A percentile compares a stretch with the other conserved stretches of the same genome.
These are phyloP conservation scores for Casuarina equisetifolia DNA, from an alignment of 306 rosid species.

Conservation along the genomic window DNA sequence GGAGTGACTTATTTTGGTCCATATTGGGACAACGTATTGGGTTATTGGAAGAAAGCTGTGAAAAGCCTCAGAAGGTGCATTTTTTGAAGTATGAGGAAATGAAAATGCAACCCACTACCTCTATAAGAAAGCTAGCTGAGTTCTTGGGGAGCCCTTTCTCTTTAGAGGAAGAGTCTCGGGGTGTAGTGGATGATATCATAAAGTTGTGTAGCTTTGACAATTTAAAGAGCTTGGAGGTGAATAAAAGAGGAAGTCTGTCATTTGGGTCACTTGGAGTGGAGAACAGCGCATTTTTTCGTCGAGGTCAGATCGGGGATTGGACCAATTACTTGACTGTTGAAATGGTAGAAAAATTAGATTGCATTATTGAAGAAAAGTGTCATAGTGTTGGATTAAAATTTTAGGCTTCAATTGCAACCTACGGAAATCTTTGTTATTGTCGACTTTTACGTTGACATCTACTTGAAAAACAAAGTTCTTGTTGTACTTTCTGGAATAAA, in stretches of 20 bases:
- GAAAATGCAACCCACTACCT: background rate
- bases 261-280: no score
- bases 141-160: slow-evolving; percentile 13
- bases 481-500: no score
- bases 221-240: background rate
- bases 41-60: background rate
- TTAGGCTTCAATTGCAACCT: background rate
- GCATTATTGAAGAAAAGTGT: background rate
- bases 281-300: background rate
- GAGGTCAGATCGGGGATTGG: background rate
- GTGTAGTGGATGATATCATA: no score
- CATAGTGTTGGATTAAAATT: background rate
- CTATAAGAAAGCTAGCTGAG: slow-evolving; percentile 2
- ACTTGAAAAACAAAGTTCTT: no score
- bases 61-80: slow-evolving; percentile 5
- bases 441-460: no score
- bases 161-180: slow-evolving; percentile 17
- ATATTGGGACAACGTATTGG: background rate
- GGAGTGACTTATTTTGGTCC: background rate
- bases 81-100: slow-evolving; percentile 23
- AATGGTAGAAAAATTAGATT: background rate
- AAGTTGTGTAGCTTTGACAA: background rate
- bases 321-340: background rate
- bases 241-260: background rate
- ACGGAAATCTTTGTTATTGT: background rate